Conservation (phyloP, 2,329 filamentous ascomycete genomes). For the Microdochium trichocladiopsis region DNA sequence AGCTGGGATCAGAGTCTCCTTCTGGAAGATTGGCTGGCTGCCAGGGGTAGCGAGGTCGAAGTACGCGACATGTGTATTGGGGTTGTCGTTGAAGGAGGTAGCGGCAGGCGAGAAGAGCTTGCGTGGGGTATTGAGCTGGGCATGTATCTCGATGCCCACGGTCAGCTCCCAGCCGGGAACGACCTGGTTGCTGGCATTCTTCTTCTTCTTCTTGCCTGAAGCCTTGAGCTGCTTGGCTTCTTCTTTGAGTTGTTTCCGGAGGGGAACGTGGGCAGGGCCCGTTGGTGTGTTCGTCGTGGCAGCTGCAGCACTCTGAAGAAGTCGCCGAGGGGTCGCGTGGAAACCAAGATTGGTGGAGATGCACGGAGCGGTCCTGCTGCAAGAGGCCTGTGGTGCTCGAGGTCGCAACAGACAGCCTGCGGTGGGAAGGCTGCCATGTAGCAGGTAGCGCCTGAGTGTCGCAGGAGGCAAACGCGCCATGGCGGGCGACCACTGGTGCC, state of each 20-base stretch:
- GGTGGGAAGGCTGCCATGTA: slow-evolving; percentile 34
- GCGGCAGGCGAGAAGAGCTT: slow-evolving; percentile 82
- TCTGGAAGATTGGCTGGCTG: slow-evolving; percentile 80
- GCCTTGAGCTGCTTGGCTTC: slow-evolving; percentile 47
- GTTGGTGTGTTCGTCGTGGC: neutral
- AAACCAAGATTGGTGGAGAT: neutral
- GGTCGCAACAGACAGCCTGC: slow-evolving; percentile 30
- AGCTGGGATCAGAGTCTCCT: slow-evolving; percentile 78
- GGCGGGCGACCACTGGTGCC: slow-evolving; percentile 1
- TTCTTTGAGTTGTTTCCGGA: slow-evolving; percentile 68
- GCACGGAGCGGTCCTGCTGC: neutral
- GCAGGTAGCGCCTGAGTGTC: slow-evolving; percentile 40
- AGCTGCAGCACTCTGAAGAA: neutral
- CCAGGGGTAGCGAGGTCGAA: slow-evolving; percentile 91
- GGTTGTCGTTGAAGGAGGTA: slow-evolving; percentile 57
- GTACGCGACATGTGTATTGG: slow-evolving; percentile 80
- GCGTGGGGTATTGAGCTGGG: slow-evolving; percentile 79
- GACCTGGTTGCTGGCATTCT: slow-evolving; percentile 39
- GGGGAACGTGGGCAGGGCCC: slow-evolving; percentile 31
- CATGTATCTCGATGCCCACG: slow-evolving; percentile 95
- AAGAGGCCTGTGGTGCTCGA: slow-evolving; percentile 1
- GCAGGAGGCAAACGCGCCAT: slow-evolving; percentile 38
- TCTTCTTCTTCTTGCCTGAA: slow-evolving; percentile 34
- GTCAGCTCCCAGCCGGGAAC: slow-evolving; percentile 81
- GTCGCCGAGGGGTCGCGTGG: neutral